Evolutionary conservation across 768 basidiomycete genomes (phyloP), one percentile per base, ranked within the genome.

Genomic region (Sarcodon aspratus): DNA sequence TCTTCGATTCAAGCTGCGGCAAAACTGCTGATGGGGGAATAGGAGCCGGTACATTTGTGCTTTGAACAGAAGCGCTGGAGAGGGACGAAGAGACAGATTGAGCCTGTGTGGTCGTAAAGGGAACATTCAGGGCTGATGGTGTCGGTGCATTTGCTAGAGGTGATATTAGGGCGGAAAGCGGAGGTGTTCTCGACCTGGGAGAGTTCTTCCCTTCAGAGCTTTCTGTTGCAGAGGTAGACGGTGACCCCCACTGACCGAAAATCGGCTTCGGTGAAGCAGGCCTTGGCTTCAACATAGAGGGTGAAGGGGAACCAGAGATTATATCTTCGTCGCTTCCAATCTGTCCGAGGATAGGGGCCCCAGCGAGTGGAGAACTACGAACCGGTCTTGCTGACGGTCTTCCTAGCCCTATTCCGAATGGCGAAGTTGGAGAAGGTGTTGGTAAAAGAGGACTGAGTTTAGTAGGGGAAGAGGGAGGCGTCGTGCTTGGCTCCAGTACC

Each of bases 281-380:
- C 52, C 49, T 12, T 50, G 47, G 44, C 7, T 48, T 33, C 44
- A 48, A 49, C 31, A 53, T 43, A 13, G 34, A 48, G 37, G 32
- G 61, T 54, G 52, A 67, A 61, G 3, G 66, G 55, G 8, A 69
- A 65, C 4, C 36, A 46, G 47, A 17, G 36, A 45, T 15, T 18
- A 15, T 1, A 9, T 45, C 31, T 15, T 15, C 18, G 11, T 33
- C 21, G 4, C 11, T 8, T 6, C 17, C 50, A 33, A 51, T 51
- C 34, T 45, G 50, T 5, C 52, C 50, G 34, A 51, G 53, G 69
- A 75, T 48, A 66, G 66, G 47, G 6, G 71, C 68, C 49, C 63
- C 78, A 4, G 86, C 80, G 45, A 89, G 67, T 1, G 87, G 87
- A 3, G 87, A 88, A 54, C 87, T 89, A n/a, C 83, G 78, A 3